Conservation (phyloP, 2,329 filamentous ascomycete species). For the Pestalotiopsis sp. region DNA sequence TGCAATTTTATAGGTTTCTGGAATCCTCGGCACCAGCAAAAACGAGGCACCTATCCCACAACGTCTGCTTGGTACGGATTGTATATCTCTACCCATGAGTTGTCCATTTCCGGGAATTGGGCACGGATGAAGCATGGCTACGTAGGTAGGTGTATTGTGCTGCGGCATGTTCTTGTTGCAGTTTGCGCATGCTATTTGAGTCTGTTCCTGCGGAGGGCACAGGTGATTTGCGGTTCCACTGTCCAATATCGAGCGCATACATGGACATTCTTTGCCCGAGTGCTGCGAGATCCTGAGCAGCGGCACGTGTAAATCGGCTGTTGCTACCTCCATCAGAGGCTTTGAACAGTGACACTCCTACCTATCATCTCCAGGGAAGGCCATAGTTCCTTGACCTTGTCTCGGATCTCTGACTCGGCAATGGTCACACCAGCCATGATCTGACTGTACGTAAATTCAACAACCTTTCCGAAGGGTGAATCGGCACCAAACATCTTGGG, state of each 20-base stretch:
- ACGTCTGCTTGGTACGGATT: too few species aligned
- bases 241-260: background rate
- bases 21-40: background rate
- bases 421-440: constrained; percentile 22
- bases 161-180: background rate
- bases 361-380: constrained; percentile 20
- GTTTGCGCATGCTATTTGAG: background rate
- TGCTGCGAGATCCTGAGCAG: background rate
- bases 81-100: too few species aligned
- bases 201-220: background rate
- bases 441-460: constrained; percentile 23
- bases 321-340: constrained; percentile 9
- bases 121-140: too few species aligned
- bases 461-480: constrained; percentile 23
- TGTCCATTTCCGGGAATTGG: too few species aligned
- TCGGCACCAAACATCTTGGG: constrained; percentile 21
- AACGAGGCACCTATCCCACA: too few species aligned
- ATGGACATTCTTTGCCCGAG: background rate
- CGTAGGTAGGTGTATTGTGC: too few species aligned
- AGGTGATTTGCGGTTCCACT: background rate
- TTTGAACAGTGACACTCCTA: constrained; percentile 16
- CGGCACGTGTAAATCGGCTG: background rate
- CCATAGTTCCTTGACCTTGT: constrained; percentile 19
- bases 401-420: constrained; percentile 21
- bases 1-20: background rate